Conservation (phyloP, 257 asterid species). For the Coffea canephora region DNA sequence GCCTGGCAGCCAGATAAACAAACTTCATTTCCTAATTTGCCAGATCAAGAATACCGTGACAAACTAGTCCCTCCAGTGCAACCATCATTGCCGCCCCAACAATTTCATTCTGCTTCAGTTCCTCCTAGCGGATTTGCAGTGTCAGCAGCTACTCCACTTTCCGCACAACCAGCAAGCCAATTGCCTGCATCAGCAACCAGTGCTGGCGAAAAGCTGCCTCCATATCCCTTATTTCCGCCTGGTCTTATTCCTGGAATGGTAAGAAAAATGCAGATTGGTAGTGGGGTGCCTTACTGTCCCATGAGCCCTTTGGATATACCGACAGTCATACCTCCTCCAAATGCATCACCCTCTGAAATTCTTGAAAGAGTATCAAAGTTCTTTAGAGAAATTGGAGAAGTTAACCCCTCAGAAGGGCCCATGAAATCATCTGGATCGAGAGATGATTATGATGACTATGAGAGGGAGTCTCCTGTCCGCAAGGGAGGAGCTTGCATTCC, state of each 20-base stretch:
- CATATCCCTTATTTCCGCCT: slow-evolving; percentile 89
- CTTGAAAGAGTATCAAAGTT: slow-evolving; percentile 89
- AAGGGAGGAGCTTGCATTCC: slow-evolving; percentile 96
- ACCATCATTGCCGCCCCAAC: slow-evolving; percentile 49
- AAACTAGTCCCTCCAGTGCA: slow-evolving; percentile 58
- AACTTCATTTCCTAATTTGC: slow-evolving; percentile 35
- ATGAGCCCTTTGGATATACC: slow-evolving; percentile 98
- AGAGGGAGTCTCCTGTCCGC: slow-evolving; percentile 59
- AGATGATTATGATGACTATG: slow-evolving; percentile 65
- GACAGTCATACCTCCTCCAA: slow-evolving; percentile 83
- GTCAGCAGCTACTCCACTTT: slow-evolving; percentile 44
- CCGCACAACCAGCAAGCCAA: slow-evolving; percentile 52
- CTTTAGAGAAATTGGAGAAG: slow-evolving; percentile 89
- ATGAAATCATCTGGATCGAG: slow-evolving; percentile 54
- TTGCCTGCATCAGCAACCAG: slow-evolving; percentile 25
- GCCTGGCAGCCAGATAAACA: slow-evolving; percentile 62
- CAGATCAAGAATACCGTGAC: slow-evolving; percentile 5
- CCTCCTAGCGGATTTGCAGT: slow-evolving; percentile 52
- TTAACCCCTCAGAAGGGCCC: slow-evolving; percentile 89
- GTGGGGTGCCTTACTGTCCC: slow-evolving; percentile 98
- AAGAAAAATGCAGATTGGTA: slow-evolving; percentile 96
- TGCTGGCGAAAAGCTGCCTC: slow-evolving; percentile 70
- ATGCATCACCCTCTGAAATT: slow-evolving; percentile 64
- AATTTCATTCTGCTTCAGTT: slow-evolving; percentile 55
- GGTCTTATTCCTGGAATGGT: slow-evolving; percentile 99